A percentile compares a stretch with the other conserved stretches of the same genome.
Conservation (phyloP, 2,329 filamentous ascomycete genomes). For the Triangularia verruculosa region DNA sequence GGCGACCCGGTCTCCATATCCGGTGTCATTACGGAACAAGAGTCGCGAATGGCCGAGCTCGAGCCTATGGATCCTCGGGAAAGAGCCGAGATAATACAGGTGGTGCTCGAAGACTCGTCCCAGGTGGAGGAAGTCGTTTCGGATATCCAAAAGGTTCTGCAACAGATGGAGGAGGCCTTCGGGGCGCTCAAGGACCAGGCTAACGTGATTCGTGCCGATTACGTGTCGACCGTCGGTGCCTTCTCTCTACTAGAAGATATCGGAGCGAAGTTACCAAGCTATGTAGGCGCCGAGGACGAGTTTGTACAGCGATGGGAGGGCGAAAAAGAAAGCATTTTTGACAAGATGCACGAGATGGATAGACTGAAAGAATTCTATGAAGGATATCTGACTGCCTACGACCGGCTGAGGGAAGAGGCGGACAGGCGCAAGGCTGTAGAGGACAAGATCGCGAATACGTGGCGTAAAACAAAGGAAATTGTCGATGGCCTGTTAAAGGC, state of each 20-base stretch:
- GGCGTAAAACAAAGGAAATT: constrained; percentile 72
- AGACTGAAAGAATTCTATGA: constrained; percentile 81
- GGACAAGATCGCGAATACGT: constrained; percentile 68
- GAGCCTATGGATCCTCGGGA: constrained; percentile 74
- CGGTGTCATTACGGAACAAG: constrained; percentile 60
- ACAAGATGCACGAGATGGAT: constrained; percentile 71
- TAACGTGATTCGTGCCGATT: constrained; percentile 52
- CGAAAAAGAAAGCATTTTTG: constrained; percentile 67
- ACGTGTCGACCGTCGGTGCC: constrained; percentile 58
- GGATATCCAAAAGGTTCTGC: constrained; percentile 71
- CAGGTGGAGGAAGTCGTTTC: constrained; percentile 65
- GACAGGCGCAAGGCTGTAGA: constrained; percentile 71
- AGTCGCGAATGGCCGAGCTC: constrained; percentile 48
- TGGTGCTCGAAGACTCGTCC: constrained; percentile 69
- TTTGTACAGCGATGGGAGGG: constrained; percentile 69
- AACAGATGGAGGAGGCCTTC: constrained; percentile 73
- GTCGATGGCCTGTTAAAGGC: constrained; percentile 71
- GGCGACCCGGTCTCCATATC: constrained; percentile 56
- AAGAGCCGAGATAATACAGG: constrained; percentile 75
- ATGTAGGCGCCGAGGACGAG: constrained; percentile 61
- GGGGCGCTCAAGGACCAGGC: constrained; percentile 62
- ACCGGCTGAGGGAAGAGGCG: constrained; percentile 79
- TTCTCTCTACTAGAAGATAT: constrained; percentile 67
- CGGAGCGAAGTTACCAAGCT: constrained; percentile 60
- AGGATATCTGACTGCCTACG: constrained; percentile 80